phyloP scores from a whole-genome alignment of 768 basidiomycete genomes.

The Botryobasidium botryosum region DNA sequence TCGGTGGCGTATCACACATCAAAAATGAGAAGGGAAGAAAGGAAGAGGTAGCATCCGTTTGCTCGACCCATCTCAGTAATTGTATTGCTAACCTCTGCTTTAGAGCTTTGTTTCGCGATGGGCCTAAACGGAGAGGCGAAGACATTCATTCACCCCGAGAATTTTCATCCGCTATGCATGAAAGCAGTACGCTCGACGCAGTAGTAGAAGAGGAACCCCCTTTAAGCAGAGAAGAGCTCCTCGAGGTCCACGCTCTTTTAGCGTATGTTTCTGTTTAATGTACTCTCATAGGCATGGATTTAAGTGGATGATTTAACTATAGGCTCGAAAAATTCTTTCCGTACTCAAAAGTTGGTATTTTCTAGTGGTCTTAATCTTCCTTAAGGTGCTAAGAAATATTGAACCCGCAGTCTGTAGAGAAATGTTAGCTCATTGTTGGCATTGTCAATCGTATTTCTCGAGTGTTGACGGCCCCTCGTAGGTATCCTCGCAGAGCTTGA shows the following conservation, averaged over 20 bases:
- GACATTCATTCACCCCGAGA: neutral
- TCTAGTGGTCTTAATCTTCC: slow-evolving; percentile 23
- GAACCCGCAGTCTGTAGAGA: slow-evolving; percentile 24
- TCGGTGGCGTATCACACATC: slow-evolving; percentile 27
- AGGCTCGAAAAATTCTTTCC: slow-evolving; percentile 32
- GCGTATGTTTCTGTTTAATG: slow-evolving; percentile 1
- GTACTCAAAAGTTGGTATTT: too few species aligned
- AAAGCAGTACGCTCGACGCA: neutral
- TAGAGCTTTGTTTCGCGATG: neutral
- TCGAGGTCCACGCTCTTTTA: slow-evolving; percentile 5
- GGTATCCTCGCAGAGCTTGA: slow-evolving; percentile 38
- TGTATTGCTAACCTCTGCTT: neutral
- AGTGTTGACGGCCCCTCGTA: slow-evolving; percentile 13
- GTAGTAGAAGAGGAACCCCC: neutral
- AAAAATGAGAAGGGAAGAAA: slow-evolving; percentile 35
- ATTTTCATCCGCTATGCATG: neutral
- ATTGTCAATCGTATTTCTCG: neutral
- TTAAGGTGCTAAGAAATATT: neutral
- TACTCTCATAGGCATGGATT: too few species aligned
- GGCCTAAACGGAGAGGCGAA: neutral
- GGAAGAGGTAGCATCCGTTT: slow-evolving; percentile 19
- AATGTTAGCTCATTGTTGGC: slow-evolving; percentile 16
- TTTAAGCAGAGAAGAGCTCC: neutral
- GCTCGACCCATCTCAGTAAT: neutral
- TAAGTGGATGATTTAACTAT: neutral